phyloP scores from a whole-genome alignment of 768 basidiomycete genomes.

The Daedaleopsis nitida region DNA sequence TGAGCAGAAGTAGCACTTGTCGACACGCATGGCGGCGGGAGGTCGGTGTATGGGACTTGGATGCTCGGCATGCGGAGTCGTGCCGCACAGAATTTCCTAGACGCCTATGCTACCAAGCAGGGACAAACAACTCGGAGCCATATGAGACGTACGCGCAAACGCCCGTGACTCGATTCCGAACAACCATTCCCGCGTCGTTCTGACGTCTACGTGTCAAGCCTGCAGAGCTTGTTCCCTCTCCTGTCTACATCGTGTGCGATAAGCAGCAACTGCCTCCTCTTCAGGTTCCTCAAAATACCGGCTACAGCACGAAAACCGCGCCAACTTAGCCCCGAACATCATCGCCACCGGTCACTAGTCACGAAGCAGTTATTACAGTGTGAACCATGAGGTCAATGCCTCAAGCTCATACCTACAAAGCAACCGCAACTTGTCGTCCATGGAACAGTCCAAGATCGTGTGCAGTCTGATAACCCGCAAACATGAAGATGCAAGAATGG shows the following conservation, averaged over 20 bases:
- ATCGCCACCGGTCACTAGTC: too few species aligned
- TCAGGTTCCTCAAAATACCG: background rate
- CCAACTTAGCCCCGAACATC: too few species aligned
- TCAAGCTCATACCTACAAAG: too few species aligned
- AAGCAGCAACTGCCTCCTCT: background rate
- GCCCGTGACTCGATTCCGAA: background rate
- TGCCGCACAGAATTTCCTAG: constrained; percentile 11
- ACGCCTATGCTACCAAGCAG: constrained; percentile 12
- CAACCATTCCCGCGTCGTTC: background rate
- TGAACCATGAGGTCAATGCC: too few species aligned
- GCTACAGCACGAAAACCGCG: too few species aligned
- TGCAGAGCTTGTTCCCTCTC: background rate
- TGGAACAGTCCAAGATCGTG: too few species aligned
- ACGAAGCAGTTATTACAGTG: too few species aligned
- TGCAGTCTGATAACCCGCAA: too few species aligned
- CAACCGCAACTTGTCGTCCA: too few species aligned
- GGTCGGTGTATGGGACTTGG: background rate
- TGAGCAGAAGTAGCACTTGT: constrained; percentile 99
- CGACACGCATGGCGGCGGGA: constrained; percentile 73
- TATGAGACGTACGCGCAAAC: background rate
- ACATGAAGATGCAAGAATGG: too few species aligned
- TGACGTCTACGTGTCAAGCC: background rate
- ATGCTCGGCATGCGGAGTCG: background rate
- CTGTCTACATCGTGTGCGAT: background rate
- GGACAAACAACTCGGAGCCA: constrained; percentile 6